Conservation (phyloP, 2,329 filamentous ascomycete genomes). For the Didymella sp. region DNA sequence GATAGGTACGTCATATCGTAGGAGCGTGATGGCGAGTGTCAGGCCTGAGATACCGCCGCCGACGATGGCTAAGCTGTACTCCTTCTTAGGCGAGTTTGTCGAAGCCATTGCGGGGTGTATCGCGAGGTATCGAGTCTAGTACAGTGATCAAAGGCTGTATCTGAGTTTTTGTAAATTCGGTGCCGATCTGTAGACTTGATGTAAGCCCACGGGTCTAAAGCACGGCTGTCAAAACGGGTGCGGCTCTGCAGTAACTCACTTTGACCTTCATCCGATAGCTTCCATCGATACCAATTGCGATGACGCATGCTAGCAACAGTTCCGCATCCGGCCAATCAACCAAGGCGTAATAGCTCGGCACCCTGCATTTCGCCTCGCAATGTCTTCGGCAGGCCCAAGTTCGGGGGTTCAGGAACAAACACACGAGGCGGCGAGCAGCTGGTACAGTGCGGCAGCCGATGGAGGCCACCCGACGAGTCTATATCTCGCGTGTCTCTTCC, state of each 20-base stretch:
- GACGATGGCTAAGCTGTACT: constrained; percentile 62
- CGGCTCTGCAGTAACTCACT: constrained; percentile 17
- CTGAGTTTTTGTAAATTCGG: background rate
- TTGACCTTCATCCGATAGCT: constrained; percentile 22
- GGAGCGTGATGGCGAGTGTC: constrained; percentile 61
- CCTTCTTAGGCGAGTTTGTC: constrained; percentile 33
- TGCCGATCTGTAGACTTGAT: background rate
- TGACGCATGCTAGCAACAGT: constrained; percentile 19
- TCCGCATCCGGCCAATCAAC: constrained; percentile 12
- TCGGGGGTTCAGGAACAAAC: background rate
- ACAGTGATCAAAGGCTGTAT: background rate
- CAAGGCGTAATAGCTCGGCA: constrained; percentile 2
- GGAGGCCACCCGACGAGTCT: constrained; percentile 13
- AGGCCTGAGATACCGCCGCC: constrained; percentile 67
- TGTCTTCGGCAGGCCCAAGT: constrained; percentile 4
- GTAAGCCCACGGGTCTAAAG: constrained; percentile 3
- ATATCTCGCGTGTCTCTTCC: constrained; percentile 9
- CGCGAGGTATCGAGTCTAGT: background rate
- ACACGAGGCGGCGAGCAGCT: background rate
- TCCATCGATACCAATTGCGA: constrained; percentile 13
- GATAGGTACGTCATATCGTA: constrained; percentile 55
- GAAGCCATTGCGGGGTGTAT: constrained; percentile 28
- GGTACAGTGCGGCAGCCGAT: constrained; percentile 24
- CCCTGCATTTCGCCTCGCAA: constrained; percentile 12
- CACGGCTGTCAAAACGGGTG: constrained; percentile 12